A percentile compares a stretch with the other conserved stretches of the same genome.
Conservation (phyloP, 1,284 basidiomycete genomes). For the Singerocomus inundabilis region DNA sequence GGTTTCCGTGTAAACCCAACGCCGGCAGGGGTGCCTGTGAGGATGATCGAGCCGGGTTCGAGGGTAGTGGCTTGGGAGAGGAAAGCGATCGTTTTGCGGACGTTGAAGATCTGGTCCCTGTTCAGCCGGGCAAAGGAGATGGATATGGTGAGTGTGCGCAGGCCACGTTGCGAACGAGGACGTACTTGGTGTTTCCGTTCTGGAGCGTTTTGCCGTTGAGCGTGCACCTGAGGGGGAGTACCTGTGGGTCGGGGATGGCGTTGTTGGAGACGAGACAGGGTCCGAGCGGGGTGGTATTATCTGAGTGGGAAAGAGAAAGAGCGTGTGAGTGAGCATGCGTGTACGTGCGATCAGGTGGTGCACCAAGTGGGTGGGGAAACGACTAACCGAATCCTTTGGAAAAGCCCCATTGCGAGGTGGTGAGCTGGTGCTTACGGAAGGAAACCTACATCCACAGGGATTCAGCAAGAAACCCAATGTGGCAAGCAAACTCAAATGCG, state of each 20-base stretch:
- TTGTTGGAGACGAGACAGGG: constrained; percentile 71
- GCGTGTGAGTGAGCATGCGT: not conserved
- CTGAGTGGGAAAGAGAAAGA: constrained; percentile 31
- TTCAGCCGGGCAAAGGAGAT: not conserved
- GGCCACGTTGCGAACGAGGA: constrained; percentile 3
- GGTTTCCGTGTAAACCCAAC: constrained; percentile 78
- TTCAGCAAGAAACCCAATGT: not conserved
- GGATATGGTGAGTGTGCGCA: too few species aligned
- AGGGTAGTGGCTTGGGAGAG: constrained; percentile 87
- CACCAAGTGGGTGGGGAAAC: not conserved
- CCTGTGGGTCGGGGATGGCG: constrained; percentile 69
- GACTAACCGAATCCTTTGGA: constrained; percentile 74
- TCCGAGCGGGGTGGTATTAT: constrained; percentile 75
- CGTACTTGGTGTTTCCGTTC: constrained; percentile 70
- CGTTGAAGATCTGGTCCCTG: constrained; percentile 73
- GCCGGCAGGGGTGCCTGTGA: constrained; percentile 77
- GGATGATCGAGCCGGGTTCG: constrained; percentile 76
- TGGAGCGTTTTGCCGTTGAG: constrained; percentile 73
- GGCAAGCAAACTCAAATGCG: too few species aligned
- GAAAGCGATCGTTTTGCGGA: constrained; percentile 71
- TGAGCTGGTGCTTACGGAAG: constrained; percentile 76
- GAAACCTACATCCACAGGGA: constrained; percentile 49
- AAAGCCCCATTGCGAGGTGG: constrained; percentile 79
- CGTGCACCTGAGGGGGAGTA: constrained; percentile 59
- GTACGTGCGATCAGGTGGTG: constrained; percentile 14